Percentiles rank a stretch among this genome's conserved stretches.
These are phyloP conservation scores for Ascosphaera aggregata DNA, from an alignment of 2,329 filamentous ascomycete genomes.

Conservation along the genomic window DNA sequence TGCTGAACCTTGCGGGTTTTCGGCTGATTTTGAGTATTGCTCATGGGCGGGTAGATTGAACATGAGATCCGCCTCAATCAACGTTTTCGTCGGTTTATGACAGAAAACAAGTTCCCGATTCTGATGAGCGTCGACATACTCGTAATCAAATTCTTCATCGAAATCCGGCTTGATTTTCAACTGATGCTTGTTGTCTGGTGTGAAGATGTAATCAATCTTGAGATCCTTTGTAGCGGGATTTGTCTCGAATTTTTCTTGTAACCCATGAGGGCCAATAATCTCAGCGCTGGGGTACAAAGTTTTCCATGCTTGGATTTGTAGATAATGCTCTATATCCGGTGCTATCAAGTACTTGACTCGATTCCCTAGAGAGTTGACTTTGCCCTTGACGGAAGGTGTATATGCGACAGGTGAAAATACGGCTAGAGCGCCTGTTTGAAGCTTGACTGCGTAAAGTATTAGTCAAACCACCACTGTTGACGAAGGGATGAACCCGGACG, in stretches of 20 bases:
- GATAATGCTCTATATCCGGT: conserved; percentile 81
- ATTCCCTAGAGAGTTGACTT: conserved; percentile 37
- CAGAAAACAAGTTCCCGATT: conserved; percentile 80
- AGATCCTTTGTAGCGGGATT: conserved; percentile 31
- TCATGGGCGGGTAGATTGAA: conserved; percentile 81
- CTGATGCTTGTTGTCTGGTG: conserved; percentile 25
- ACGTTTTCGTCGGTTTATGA: conserved; percentile 52
- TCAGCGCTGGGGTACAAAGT: conserved; percentile 53
- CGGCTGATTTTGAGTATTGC: conserved; percentile 45
- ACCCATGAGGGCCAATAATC: conserved; percentile 59
- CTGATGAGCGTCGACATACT: conserved; percentile 56
- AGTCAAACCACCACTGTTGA: too few relatives aligned
- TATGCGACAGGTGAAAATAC: conserved; percentile 83
- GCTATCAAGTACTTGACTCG: conserved; percentile 68
- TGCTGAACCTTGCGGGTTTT: conserved; percentile 16
- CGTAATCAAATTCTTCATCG: conserved; percentile 63
- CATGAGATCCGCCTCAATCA: conserved; percentile 76
- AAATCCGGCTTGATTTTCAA: conserved; percentile 50
- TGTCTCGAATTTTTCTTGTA: conserved; percentile 57
- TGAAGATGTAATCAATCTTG: conserved; percentile 46
- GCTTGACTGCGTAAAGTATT: conserved; percentile 54
- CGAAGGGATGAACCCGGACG: too few relatives aligned
- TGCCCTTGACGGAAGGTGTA: conserved; percentile 46
- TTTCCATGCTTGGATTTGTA: conserved; percentile 74
- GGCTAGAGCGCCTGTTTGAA: conserved; percentile 54